Evolutionary conservation across 257 asterid genomes (phyloP).

Genomic region (Jacaranda copaia): DNA sequence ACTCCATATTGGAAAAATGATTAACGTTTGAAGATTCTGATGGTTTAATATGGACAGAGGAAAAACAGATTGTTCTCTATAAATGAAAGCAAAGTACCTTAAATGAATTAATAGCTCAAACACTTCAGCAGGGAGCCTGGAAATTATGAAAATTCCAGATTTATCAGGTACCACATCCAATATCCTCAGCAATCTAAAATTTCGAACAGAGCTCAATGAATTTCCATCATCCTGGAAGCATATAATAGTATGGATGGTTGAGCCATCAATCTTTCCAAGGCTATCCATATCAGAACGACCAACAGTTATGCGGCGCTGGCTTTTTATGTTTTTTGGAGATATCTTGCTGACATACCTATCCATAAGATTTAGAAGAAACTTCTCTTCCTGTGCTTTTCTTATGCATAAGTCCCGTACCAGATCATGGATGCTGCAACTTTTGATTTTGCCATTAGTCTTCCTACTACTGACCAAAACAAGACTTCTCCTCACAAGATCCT

Average conservation of each 20-base stretch:
- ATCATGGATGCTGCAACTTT: constrained; percentile 23
- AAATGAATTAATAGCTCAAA: neutral
- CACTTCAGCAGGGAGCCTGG: neutral
- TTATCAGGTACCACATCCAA: neutral
- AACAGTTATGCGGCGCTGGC: neutral
- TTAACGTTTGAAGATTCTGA: constrained; percentile 30
- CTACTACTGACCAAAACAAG: constrained; percentile 11
- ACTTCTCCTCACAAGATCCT: neutral
- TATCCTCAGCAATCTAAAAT: neutral
- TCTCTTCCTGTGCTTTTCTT: no score
- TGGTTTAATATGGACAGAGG: constrained; percentile 5
- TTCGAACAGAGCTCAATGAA: neutral
- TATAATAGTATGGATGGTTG: neutral
- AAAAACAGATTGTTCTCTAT: neutral
- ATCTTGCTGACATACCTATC: neutral
- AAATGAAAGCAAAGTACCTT: constrained; percentile 11
- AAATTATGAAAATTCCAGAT: no score
- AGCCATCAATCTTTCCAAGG: neutral
- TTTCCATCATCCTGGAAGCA: neutral
- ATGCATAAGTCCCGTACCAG: neutral
- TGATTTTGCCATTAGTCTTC: constrained; percentile 1
- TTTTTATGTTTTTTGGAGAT: no score
- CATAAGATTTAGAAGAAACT: neutral
- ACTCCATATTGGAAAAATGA: neutral
- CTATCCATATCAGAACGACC: no score